Evolutionary conservation across 805 yeast species (phyloP), one percentile per base, ranked within the genome.

Genomic region (Brettanomyces anomalus): DNA sequence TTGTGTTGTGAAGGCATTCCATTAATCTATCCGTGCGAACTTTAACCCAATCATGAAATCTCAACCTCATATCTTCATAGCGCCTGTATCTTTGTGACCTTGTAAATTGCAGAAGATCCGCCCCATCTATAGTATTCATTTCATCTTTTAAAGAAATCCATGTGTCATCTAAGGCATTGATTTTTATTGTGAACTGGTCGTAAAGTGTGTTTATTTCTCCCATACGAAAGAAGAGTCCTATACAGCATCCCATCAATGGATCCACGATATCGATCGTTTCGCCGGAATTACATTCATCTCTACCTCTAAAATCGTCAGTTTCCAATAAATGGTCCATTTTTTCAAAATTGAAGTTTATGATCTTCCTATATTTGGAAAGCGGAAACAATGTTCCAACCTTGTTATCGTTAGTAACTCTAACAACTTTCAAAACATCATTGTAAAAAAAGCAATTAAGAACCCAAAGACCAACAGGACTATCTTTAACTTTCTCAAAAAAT

Each of bases 1-100:
- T 30, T 13, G 55, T 48, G 11, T 43, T 33, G 11, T 39, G 39
- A 17, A 53, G 49, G 33, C 42, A 44, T 2, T 46, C 39, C 33
- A 46, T 40, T 18, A 54, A 36, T 11, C 18, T 20, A 8, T 19
- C 17, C 11, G 54, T 45, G 18, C 48, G 39, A n/a, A 26, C n/a
- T 15, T 55, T 49, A 14, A 52, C 51, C 56, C 57, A 55, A 26
- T 49, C 56, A 42, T 54, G 60, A 28, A 54, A 54, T 11, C 34
- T 42, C 10, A 49, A 41, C 19, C 58, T 37, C 3, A 43, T 30
- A 30, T 45, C 45, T 37, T 53, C 54, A 37, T 55, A 54, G 5
- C 34, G 35, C 5, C 33, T 20, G 39, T 54, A 55, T 6, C 28
- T 33, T 19, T 31, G 26, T 14, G 37, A 19, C 5, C 16, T 24